Percentiles rank a stretch among this genome's conserved stretches.
phyloP scores from a whole-genome alignment of 139 green algal genomes.

The Pleodorina starrii region DNA sequence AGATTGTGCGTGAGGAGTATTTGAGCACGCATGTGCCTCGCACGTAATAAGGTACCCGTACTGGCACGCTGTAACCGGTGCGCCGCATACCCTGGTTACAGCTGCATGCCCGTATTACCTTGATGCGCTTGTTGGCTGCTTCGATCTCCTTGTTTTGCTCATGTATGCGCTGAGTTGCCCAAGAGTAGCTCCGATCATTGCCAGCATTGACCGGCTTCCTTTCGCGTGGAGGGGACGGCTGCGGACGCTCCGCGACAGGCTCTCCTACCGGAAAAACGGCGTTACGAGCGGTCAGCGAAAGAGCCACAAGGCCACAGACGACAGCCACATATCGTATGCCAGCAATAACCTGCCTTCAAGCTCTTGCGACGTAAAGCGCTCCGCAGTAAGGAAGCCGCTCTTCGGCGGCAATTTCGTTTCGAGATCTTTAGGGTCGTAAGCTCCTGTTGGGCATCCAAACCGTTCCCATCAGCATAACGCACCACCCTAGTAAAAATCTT shows the following conservation, averaged over 20 bases:
- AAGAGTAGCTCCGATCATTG: constrained; percentile 66
- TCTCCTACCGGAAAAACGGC: background rate
- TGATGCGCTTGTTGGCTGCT: constrained; percentile 31
- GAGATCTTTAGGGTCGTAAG: constrained; percentile 64
- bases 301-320: background rate
- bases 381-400: constrained; percentile 58
- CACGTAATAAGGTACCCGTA: too few relatives aligned
- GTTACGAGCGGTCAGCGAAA: too few relatives aligned
- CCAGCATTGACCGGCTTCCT: constrained; percentile 39
- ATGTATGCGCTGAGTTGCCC: constrained; percentile 74
- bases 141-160: constrained; percentile 71
- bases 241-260: background rate
- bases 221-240: constrained; percentile 66
- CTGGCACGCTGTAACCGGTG: too few relatives aligned
- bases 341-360: constrained; percentile 8
- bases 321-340: too few relatives aligned
- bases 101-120: too few relatives aligned
- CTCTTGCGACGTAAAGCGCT: constrained; percentile 57
- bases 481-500: too few relatives aligned
- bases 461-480: too few relatives aligned
- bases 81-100: too few relatives aligned
- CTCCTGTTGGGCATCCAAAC: too few relatives aligned
- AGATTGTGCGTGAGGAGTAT: too few relatives aligned
- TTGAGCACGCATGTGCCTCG: too few relatives aligned
- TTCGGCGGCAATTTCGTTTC: constrained; percentile 64